Conservation (phyloP, 768 basidiomycete genomes). For the Podaxis sp. region DNA sequence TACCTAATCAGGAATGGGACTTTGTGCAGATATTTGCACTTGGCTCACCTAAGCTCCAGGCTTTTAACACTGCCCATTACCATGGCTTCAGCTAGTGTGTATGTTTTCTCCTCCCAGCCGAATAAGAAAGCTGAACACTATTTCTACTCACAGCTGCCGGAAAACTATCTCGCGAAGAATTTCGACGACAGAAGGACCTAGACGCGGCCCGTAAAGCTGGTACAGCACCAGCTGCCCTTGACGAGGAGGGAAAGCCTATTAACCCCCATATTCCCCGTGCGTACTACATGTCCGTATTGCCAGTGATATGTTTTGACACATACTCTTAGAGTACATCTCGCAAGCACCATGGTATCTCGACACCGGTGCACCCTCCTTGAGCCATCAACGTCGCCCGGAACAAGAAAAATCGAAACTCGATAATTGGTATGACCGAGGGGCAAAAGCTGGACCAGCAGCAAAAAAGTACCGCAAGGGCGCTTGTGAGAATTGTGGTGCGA, state of each 20-base stretch:
- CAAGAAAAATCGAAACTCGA: conserved; percentile 73
- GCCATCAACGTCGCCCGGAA: conserved; percentile 86
- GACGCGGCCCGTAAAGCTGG: conserved; percentile 98
- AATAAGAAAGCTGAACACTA: background rate
- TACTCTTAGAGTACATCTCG: conserved; percentile 84
- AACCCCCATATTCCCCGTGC: conserved; percentile 98
- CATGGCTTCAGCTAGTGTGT: conserved; percentile 19
- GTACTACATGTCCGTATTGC: conserved; percentile 25
- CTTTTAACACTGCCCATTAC: background rate
- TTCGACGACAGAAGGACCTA: conserved; percentile 92
- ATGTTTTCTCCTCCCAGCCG: background rate
- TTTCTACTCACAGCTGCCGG: conserved; percentile 46
- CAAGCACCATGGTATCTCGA: conserved; percentile 99
- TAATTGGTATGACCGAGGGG: conserved; percentile 89
- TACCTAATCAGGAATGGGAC: conserved; percentile 8
- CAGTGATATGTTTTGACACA: conserved; percentile 8
- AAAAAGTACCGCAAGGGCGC: conserved; percentile 98
- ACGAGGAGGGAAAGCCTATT: conserved; percentile 93
- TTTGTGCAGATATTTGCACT: background rate
- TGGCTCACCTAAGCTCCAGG: background rate
- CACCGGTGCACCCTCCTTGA: conserved; percentile 89
- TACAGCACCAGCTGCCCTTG: conserved; percentile 93
- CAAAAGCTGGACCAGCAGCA: conserved; percentile 82
- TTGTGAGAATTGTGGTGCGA: conserved; percentile 98
- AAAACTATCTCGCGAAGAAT: conserved; percentile 93